These are phyloP conservation scores for Ogataea angusta DNA, from an alignment of 805 yeast species.

Conservation along the genomic window DNA sequence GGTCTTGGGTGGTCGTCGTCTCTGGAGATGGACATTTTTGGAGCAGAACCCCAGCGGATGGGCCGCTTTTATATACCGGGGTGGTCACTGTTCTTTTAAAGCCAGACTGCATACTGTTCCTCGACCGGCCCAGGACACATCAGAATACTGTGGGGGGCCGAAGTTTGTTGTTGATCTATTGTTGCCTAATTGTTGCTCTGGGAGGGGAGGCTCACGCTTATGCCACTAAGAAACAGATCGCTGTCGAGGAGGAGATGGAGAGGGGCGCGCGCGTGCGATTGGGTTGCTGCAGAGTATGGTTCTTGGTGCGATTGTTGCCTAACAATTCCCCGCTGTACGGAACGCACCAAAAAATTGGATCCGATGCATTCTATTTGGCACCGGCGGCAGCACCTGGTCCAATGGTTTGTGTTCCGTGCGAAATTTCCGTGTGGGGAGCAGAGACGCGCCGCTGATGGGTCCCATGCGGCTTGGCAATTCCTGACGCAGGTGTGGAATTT, in stretches of 20 bases:
- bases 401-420: slow-evolving; percentile 11
- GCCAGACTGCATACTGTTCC: slow-evolving; percentile 8
- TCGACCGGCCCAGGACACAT: slow-evolving; percentile 5
- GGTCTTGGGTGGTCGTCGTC: slow-evolving; percentile 9
- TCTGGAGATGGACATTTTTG: slow-evolving; percentile 5
- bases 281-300: neutral
- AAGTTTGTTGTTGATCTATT: slow-evolving; percentile 6
- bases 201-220: slow-evolving; percentile 5
- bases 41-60: neutral
- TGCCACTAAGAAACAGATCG: neutral
- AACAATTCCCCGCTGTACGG: slow-evolving; percentile 14
- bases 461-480: slow-evolving; percentile 6
- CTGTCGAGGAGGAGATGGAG: slow-evolving; percentile 18
- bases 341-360: neutral
- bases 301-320: neutral
- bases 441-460: neutral
- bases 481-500: slow-evolving; percentile 2
- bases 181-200: slow-evolving; percentile 7
- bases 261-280: slow-evolving; percentile 5
- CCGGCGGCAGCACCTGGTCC: slow-evolving; percentile 1
- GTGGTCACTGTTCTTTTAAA: slow-evolving; percentile 6
- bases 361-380: slow-evolving; percentile 13
- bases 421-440: slow-evolving; percentile 5
- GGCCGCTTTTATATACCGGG: neutral
- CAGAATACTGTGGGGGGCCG: slow-evolving; percentile 5